Evolutionary conservation across 2,329 filamentous ascomycete genomes (phyloP), one percentile per base, ranked within the genome.

Genomic region (Pseudogymnoascus sp.): DNA sequence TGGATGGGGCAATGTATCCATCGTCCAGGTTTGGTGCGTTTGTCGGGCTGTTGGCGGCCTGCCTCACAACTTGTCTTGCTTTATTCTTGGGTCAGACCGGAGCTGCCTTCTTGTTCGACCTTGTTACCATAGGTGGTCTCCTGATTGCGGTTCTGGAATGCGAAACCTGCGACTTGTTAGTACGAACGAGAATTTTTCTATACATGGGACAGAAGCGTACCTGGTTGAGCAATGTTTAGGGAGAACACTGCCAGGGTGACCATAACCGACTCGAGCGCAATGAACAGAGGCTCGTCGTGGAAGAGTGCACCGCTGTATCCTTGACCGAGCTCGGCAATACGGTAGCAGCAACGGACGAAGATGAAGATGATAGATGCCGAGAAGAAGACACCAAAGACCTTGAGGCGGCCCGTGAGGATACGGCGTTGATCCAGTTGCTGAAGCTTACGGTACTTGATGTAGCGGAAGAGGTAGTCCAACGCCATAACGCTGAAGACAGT

Each of bases 241-340:
- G 63, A 69, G 3, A 75, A 58, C 12, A 76, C 77, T 2, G 80
- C 79, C 14, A 81, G 65, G 35, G 76, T 70, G 41, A 83, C 76
- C 74, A 82, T 76, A 43, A 77, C 73, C 57, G 81, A 80, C 75
- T 86, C 83, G 58, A 86, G 78, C 6, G 73, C 79, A 64, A 85
- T 77, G 68, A 86, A 86, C 62, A 82, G 73, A 38, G 73, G 74
- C 73, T 86, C 76, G 38, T 80, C 71, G 36, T 68, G 71, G 70
- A 86, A 85, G 66, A 89, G 71, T 20, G 76, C 71, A 0, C 85
- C 84, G 2, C 68, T 72, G 80, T 84, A 90, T 1, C 87, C 86
- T 60, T 81, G 76, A 65, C 80, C 82, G 64, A 90, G 73, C 77
- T 90, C 86, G 0, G 81, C 82, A 22, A 88, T 81, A 60, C 87